A percentile compares a stretch with the other conserved stretches of the same genome.
phyloP scores from a whole-genome alignment of 441 rosid genomes.

The Flueggea neowawraea region DNA sequence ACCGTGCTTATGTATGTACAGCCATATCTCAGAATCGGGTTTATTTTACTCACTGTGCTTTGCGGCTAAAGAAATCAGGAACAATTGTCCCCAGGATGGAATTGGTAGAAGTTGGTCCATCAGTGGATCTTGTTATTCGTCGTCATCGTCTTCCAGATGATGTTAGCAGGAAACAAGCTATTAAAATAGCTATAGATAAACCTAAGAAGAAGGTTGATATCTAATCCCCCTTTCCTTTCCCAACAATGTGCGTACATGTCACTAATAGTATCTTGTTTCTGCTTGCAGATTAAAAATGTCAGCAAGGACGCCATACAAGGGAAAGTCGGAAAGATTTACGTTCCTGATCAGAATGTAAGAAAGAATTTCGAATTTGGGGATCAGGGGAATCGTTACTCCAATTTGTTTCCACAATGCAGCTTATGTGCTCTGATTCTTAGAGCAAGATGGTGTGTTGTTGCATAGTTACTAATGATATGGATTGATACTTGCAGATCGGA shows the following conservation, averaged over 20 bases:
- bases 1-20: conserved; percentile 77
- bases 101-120: conserved; percentile 90
- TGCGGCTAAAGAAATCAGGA: conserved; percentile 86
- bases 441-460: not conserved
- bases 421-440: too few relatives aligned
- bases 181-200: conserved; percentile 62
- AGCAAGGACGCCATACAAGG: conserved; percentile 59
- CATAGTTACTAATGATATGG: not conserved
- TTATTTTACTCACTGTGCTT: conserved; percentile 71
- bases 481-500: conserved; percentile 33
- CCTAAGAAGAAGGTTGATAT: conserved; percentile 80
- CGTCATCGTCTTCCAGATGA: conserved; percentile 93
- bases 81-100: conserved; percentile 81
- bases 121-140: conserved; percentile 87
- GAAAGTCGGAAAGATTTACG: conserved; percentile 69
- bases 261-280: conserved; percentile 11
- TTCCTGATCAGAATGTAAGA: conserved; percentile 91
- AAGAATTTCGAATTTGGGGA: conserved; percentile 3
- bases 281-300: conserved; percentile 74
- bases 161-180: conserved; percentile 72
- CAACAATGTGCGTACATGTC: conserved; percentile 1
- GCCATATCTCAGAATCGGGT: conserved; percentile 71
- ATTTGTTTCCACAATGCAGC: too few relatives aligned
- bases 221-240: conserved; percentile 1
- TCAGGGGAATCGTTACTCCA: not conserved